These are phyloP conservation scores for Protoeuglena noctilucae DNA, from an alignment of 139 green algal species.

Conservation along the genomic window DNA sequence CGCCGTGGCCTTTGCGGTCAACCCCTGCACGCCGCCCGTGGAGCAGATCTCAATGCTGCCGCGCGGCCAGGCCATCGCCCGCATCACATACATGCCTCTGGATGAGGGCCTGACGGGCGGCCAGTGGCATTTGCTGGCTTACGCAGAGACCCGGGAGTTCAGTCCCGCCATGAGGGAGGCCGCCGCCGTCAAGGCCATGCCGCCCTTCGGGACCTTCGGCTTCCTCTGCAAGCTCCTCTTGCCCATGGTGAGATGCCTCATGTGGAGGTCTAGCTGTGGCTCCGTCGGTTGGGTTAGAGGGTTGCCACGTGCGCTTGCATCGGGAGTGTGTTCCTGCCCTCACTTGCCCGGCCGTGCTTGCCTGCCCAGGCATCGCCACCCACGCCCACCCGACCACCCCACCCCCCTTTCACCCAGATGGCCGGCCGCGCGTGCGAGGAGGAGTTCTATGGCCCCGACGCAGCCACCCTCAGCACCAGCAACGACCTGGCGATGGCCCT, in stretches of 20 bases:
- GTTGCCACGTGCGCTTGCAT: background rate
- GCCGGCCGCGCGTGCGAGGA: slow-evolving; percentile 30
- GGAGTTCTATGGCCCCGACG: slow-evolving; percentile 28
- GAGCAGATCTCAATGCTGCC: slow-evolving; percentile 30
- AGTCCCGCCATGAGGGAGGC: no score
- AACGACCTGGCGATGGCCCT: slow-evolving; percentile 27
- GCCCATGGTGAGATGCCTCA: background rate
- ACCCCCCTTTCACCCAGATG: background rate
- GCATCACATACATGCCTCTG: slow-evolving; percentile 27
- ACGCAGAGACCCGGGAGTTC: no score
- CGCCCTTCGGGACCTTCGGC: no score
- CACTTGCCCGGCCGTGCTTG: background rate
- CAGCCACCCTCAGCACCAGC: slow-evolving; percentile 30
- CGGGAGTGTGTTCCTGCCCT: background rate
- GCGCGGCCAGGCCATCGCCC: slow-evolving; percentile 18
- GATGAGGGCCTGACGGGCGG: background rate
- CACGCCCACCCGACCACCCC: background rate
- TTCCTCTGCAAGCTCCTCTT: background rate
- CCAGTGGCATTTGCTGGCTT: no score
- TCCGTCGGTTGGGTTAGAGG: background rate
- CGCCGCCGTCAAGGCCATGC: no score
- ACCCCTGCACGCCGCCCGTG: slow-evolving; percentile 29
- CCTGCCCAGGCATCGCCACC: background rate
- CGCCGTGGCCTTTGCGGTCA: slow-evolving; percentile 33
- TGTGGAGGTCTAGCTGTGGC: no score